A percentile compares a stretch with the other conserved stretches of the same genome.
Evolutionary conservation across 1,139 yeast species (phyloP).

Genomic region (Casaregolazyma lundiana): DNA sequence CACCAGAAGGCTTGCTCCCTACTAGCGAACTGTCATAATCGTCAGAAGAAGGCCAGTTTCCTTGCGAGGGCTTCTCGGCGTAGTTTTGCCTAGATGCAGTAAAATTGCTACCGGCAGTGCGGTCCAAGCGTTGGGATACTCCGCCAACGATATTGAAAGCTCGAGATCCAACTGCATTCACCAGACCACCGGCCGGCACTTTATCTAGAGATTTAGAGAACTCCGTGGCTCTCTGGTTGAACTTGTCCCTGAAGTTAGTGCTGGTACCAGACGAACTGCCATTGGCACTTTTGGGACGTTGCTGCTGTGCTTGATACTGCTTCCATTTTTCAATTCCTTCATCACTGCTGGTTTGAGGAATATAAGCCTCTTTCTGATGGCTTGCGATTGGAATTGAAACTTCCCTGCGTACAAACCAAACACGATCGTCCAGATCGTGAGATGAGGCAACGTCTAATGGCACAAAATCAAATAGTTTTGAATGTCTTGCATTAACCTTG

Average conservation of each 20-base stretch:
- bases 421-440: conserved; percentile 24
- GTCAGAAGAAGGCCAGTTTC: neutral
- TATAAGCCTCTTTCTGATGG: neutral
- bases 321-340: neutral
- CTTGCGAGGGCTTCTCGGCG: too few species aligned
- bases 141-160: neutral
- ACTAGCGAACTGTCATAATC: neutral
- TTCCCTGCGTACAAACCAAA: conserved; percentile 29
- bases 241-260: neutral
- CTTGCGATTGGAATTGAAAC: conserved; percentile 15
- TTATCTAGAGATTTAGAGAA: neutral
- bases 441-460: conserved; percentile 46
- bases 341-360: neutral
- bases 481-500: conserved; percentile 46
- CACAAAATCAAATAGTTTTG: conserved; percentile 49
- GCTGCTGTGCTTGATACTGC: neutral
- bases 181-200: neutral
- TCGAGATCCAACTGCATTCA: neutral
- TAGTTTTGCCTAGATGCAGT: neutral
- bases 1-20: neutral
- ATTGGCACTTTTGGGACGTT: neutral
- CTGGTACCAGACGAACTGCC: neutral
- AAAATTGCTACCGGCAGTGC: neutral
- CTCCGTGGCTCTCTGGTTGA: neutral
- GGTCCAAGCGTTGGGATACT: neutral